Conservation (phyloP, 306 rosid species). For the Quercus dentata region DNA sequence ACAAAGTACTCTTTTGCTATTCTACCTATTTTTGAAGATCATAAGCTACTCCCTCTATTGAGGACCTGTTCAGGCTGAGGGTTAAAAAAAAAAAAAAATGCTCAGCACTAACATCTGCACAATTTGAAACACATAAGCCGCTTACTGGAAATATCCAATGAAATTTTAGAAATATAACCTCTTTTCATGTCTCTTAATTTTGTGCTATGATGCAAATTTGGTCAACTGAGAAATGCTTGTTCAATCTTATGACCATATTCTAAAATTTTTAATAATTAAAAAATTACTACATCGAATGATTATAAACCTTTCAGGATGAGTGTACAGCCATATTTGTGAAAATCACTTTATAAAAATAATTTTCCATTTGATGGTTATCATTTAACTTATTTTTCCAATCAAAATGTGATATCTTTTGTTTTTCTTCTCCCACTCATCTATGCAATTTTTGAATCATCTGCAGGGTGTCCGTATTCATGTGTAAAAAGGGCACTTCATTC, state of each 20-base stretch:
- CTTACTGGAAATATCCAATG: too few relatives aligned
- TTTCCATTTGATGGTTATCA: background rate
- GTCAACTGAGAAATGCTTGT: background rate
- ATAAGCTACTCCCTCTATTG: too few relatives aligned
- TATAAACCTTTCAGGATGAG: background rate
- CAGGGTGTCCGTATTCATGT: slow-evolving; percentile 87
- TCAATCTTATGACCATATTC: background rate
- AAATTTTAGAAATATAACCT: too few relatives aligned
- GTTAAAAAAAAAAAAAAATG: too few relatives aligned
- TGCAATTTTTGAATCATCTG: slow-evolving; percentile 13
- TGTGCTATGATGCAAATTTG: background rate
- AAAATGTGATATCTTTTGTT: background rate
- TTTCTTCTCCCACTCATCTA: background rate
- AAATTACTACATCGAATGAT: background rate
- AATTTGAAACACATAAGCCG: too few relatives aligned
- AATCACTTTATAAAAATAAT: background rate
- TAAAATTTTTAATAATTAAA: background rate
- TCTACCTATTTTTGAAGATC: too few relatives aligned
- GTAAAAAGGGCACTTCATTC: slow-evolving; percentile 80
- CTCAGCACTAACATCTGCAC: too few relatives aligned
- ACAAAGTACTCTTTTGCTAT: too few relatives aligned
- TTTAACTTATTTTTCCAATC: slow-evolving; percentile 8
- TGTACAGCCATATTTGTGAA: background rate
- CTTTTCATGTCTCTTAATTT: too few relatives aligned
- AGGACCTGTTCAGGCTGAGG: too few relatives aligned